phyloP scores from a whole-genome alignment of 2,329 filamentous ascomycete species.

The Talaromyces sp. region DNA sequence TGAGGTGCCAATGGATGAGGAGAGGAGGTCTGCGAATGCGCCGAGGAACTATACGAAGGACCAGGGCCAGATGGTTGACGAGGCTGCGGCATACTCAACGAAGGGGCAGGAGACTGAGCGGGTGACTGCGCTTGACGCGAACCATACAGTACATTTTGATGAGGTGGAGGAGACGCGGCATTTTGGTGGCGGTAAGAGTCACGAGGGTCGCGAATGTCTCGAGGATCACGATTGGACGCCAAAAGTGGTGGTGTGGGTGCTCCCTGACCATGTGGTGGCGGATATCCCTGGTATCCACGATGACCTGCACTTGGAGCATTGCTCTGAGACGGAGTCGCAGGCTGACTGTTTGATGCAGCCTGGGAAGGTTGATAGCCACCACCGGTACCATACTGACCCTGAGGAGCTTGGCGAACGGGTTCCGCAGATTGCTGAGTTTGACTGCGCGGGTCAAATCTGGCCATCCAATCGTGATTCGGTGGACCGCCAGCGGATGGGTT shows the following conservation, averaged over 20 bases:
- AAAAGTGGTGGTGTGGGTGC: slow-evolving; percentile 21
- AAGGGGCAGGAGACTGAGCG: slow-evolving; percentile 32
- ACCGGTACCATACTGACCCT: slow-evolving; percentile 28
- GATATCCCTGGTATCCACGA: slow-evolving; percentile 19
- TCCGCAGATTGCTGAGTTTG: slow-evolving; percentile 28
- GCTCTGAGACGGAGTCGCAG: slow-evolving; percentile 16
- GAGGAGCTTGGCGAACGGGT: slow-evolving; percentile 33
- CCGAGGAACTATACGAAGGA: slow-evolving; percentile 29
- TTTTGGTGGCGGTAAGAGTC: slow-evolving; percentile 24
- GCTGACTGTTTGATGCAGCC: slow-evolving; percentile 12
- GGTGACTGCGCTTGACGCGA: slow-evolving; percentile 35
- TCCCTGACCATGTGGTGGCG: slow-evolving; percentile 28
- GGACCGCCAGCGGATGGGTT: slow-evolving; percentile 28
- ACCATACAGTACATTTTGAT: slow-evolving; percentile 32
- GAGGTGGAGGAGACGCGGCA: slow-evolving; percentile 33
- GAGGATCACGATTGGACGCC: slow-evolving; percentile 24
- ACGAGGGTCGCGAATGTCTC: slow-evolving; percentile 31
- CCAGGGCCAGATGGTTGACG: slow-evolving; percentile 28
- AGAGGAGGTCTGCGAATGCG: slow-evolving; percentile 25
- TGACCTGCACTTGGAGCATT: slow-evolving; percentile 3
- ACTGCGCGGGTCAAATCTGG: slow-evolving; percentile 42
- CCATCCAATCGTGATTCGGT: slow-evolving; percentile 43
- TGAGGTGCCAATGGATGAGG: slow-evolving; percentile 27
- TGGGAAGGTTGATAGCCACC: slow-evolving; percentile 14
- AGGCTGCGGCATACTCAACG: slow-evolving; percentile 30